Evolutionary conservation across 495 filamentous ascomycete genomes (phyloP), one percentile per base, ranked within the genome.

Genomic region (Penicillium macrosclerotiorum): DNA sequence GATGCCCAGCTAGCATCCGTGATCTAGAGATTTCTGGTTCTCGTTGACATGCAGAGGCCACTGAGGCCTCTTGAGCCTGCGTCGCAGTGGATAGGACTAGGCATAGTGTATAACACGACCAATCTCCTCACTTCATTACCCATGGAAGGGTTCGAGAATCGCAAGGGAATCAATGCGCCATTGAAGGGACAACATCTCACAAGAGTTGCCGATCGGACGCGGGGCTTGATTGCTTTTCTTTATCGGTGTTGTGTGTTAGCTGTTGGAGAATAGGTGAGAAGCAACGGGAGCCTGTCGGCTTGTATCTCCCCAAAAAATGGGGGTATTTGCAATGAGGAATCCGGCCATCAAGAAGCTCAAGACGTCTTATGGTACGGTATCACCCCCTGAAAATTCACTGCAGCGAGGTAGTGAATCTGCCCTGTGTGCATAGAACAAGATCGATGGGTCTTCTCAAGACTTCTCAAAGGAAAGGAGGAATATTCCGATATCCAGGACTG

Each of bases 291-390:
- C 88, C 87, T 81, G 76, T 89, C 5, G 84, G 82, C 8, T 74
- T 71, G 35, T 88, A 87, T 70, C 81, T 80, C 7, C 64, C 45
- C 30, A 72, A 72, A 2, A 76, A 73, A 37, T 54, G 64, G 80
- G 78, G 82, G 85, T 60, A 85, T 87, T 82, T 87, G 83, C 49
- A 88, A 85, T 67, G 83, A 84, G 17, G 64, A 64, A 44, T 41
- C 52, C 12, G 74, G 64, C 2, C 79, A 84, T 50, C 72, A 79
- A 49, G 29, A 76, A 77, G 54, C 56, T 75, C 11, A 53, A 68
- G 24, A 39, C 29, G 4, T 83, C 85, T 37, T 47, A 55, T 35
- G 41, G 59, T 11, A 37, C 83, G 47, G 54, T 57, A 3, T 85
- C 79, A 82, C 83, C 85, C 49, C 59, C 69, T 18, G 61, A 55